phyloP scores from a whole-genome alignment of 2,329 filamentous ascomycete species.

The Cadophora gregata region DNA sequence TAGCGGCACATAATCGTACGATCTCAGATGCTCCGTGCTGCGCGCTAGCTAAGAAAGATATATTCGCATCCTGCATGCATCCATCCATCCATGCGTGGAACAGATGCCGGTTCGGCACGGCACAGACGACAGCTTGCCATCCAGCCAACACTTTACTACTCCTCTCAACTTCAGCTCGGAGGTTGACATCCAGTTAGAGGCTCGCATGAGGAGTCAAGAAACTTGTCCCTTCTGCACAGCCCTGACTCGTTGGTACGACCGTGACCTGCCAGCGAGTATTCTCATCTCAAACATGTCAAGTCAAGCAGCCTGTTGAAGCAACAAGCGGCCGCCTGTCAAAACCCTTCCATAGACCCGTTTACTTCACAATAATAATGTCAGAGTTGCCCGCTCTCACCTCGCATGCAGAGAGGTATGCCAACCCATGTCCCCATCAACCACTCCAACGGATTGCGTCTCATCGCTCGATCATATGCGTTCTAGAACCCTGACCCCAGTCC shows the following conservation, averaged over 20 bases:
- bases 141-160: neutral
- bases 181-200: neutral
- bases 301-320: neutral
- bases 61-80: slow-evolving; percentile 1
- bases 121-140: neutral
- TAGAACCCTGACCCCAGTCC: slow-evolving; percentile 3
- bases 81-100: neutral
- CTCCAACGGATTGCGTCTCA: slow-evolving; percentile 17
- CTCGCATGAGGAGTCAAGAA: neutral
- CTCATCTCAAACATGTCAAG: slow-evolving; percentile 3
- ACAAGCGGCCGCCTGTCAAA: neutral
- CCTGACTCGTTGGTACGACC: slow-evolving; percentile 7
- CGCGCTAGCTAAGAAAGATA: neutral
- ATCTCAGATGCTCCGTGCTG: slow-evolving; percentile 2
- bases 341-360: too few species aligned
- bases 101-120: slow-evolving; percentile 11
- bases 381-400: neutral
- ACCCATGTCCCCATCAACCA: slow-evolving; percentile 17
- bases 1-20: slow-evolving; percentile 4
- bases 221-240: neutral
- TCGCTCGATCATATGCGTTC: slow-evolving; percentile 18
- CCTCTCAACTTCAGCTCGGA: slow-evolving; percentile 4
- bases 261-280: slow-evolving; percentile 5
- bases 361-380: neutral
- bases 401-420: neutral